Conservation (phyloP, 2,329 filamentous ascomycete species). For the Epichloe baconii region DNA sequence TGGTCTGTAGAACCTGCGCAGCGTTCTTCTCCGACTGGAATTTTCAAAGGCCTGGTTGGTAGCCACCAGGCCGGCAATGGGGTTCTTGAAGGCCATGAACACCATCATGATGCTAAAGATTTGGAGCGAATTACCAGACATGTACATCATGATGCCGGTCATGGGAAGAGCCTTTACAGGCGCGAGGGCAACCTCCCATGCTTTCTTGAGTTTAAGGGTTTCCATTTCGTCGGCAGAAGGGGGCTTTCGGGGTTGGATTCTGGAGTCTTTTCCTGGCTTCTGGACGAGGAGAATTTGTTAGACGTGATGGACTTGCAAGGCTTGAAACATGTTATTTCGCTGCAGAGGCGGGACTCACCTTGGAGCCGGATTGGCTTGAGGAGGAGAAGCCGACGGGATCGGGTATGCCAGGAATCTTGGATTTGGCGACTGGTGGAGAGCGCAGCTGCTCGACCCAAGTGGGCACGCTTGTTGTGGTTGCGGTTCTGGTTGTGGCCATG, state of each 20-base stretch:
- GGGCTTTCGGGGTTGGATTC: slow-evolving; percentile 44
- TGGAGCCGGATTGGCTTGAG: slow-evolving; percentile 41
- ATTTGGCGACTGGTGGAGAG: slow-evolving; percentile 50
- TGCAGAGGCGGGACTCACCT: slow-evolving; percentile 29
- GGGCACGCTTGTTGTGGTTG: slow-evolving; percentile 34
- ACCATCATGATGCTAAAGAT: slow-evolving; percentile 99
- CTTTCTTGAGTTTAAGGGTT: slow-evolving; percentile 93
- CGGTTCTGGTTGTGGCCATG: slow-evolving; percentile 20
- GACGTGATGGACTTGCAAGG: neutral
- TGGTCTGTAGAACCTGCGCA: slow-evolving; percentile 64
- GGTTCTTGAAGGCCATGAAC: slow-evolving; percentile 96
- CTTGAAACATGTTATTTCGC: neutral
- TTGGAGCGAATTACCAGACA: slow-evolving; percentile 95
- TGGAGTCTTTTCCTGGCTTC: slow-evolving; percentile 40
- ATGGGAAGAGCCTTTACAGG: slow-evolving; percentile 92
- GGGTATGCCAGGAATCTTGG: slow-evolving; percentile 55
- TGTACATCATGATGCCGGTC: slow-evolving; percentile 99
- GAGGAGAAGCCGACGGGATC: slow-evolving; percentile 78
- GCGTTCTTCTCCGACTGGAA: slow-evolving; percentile 76
- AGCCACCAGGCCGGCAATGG: slow-evolving; percentile 67
- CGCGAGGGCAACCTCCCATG: slow-evolving; percentile 90
- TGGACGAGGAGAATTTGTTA: slow-evolving; percentile 11
- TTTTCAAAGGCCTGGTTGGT: slow-evolving; percentile 80
- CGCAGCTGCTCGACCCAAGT: slow-evolving; percentile 76
- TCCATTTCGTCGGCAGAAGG: slow-evolving; percentile 80